Evolutionary conservation across 192 early-diverging fungal genomes (phyloP), one percentile per base, ranked within the genome.

Genomic region (Coemansia sp.): DNA sequence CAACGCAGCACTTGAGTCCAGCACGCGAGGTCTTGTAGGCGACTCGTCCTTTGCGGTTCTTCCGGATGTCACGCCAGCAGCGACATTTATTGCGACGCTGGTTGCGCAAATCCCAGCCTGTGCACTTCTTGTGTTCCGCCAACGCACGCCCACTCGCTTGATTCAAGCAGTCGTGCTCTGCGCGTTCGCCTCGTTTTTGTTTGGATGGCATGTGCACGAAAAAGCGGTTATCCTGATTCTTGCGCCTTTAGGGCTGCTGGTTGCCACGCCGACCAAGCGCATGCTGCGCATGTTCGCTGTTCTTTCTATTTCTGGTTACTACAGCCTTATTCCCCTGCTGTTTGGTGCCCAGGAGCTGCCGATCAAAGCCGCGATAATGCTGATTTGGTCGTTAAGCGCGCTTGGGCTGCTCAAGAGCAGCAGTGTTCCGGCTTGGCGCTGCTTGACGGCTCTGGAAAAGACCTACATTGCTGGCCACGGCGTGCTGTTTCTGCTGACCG

Each of bases 161-260:
- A 34, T 96, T 25, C 79, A 89, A 57, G 17, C 72, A 0, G 69
- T 96, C 11, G 87, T 92, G 5, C 79, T 94, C 20, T 94, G 91
- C 59, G 93, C 88, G 2, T 95, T 90, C 58, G 85, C 90, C 6
- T 94, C 94, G 25, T 99, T 91, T 73, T 68, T 96, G 67, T 97
- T 96, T 77, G 94, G 95, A 36, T 99, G 95, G 95, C 96, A 99
- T 80, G 96, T 99, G 17, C 96, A 99, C 64, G 96, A 99, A 65
- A 99, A 99, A 74, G 96, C 96, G 0, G 87, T 96, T 14, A 79
- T 99, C 62, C 63, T 96, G 62, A 85, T 93, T 28, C 63, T 71
- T 63, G 81, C 61, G 55, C 86, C 75, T 45, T 67, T 77, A 75
- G 73, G 61, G 58, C 67, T 73, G 60, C 69, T 77, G 50, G 65